A percentile compares a stretch with the other conserved stretches of the same genome.
These are phyloP conservation scores for Kalmusia sp. DNA, from an alignment of 2,329 filamentous ascomycete genomes.

Conservation along the genomic window DNA sequence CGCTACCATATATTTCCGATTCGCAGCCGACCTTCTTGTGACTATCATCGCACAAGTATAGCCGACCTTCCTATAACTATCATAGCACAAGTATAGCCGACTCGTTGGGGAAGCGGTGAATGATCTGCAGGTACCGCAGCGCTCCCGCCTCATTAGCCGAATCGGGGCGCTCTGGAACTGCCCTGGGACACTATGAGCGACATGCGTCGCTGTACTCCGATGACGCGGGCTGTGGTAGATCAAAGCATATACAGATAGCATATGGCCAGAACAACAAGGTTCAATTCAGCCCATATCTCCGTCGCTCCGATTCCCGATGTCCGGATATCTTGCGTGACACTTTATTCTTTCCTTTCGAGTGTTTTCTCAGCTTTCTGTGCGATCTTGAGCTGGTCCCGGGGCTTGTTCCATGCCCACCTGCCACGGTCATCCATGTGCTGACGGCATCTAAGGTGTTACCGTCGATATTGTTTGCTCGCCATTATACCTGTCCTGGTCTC, in stretches of 20 bases:
- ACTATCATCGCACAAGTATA: constrained; percentile 21
- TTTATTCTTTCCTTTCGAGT: not conserved
- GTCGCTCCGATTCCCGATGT: constrained; percentile 5
- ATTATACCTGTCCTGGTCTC: not conserved
- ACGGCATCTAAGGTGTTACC: not conserved
- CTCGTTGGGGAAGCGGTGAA: constrained; percentile 21
- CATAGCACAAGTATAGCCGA: constrained; percentile 23
- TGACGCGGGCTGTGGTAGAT: not conserved
- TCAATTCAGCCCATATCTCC: constrained; percentile 7
- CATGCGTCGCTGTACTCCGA: constrained; percentile 5
- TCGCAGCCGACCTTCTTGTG: constrained; percentile 29
- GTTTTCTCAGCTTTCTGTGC: not conserved
- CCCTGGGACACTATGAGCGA: not conserved
- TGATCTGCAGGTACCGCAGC: constrained; percentile 35
- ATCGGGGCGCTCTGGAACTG: constrained; percentile 7
- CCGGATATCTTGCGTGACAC: not conserved
- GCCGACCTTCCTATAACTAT: constrained; percentile 23
- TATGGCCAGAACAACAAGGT: not conserved
- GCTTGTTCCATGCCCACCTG: not conserved
- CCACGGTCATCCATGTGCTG: not conserved
- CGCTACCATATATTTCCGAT: constrained; percentile 26
- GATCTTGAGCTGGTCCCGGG: not conserved
- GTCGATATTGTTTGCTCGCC: not conserved
- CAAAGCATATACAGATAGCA: not conserved
- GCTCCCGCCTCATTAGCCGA: constrained; percentile 9